These are phyloP conservation scores for Osmanthus fragrans DNA, from an alignment of 257 asterid genomes.

Conservation along the genomic window DNA sequence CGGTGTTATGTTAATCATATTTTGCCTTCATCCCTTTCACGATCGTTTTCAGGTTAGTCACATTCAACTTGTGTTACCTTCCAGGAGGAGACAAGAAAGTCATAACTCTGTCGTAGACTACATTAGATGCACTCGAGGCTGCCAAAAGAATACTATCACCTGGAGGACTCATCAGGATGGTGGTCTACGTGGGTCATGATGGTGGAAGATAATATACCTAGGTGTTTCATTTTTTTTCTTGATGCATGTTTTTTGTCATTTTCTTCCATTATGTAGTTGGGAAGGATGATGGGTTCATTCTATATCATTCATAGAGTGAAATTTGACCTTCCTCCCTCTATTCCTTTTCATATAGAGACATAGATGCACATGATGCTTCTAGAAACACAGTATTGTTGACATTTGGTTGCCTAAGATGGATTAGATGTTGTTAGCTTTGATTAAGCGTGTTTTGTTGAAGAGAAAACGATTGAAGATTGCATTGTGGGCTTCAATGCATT, in stretches of 20 bases:
- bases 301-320: too few species aligned
- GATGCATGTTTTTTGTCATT: neutral
- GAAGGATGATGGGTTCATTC: too few species aligned
- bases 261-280: neutral
- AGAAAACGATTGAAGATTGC: neutral
- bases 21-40: neutral
- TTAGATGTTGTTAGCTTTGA: neutral
- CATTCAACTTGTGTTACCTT: constrained; percentile 91
- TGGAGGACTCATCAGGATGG: constrained; percentile 80
- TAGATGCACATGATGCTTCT: neutral
- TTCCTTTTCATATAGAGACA: neutral
- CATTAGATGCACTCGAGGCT: constrained; percentile 73
- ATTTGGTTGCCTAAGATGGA: neutral
- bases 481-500: neutral
- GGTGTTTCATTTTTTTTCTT: neutral
- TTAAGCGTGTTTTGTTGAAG: neutral
- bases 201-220: constrained; percentile 67
- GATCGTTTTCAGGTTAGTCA: constrained; percentile 61
- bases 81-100: constrained; percentile 84
- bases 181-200: constrained; percentile 76
- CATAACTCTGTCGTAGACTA: constrained; percentile 66
- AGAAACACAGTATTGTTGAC: neutral
- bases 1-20: neutral
- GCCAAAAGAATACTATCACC: constrained; percentile 64
- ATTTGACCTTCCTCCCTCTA: neutral